Conservation (phyloP, 2,329 filamentous ascomycete genomes). For the Claviceps spartinae region DNA sequence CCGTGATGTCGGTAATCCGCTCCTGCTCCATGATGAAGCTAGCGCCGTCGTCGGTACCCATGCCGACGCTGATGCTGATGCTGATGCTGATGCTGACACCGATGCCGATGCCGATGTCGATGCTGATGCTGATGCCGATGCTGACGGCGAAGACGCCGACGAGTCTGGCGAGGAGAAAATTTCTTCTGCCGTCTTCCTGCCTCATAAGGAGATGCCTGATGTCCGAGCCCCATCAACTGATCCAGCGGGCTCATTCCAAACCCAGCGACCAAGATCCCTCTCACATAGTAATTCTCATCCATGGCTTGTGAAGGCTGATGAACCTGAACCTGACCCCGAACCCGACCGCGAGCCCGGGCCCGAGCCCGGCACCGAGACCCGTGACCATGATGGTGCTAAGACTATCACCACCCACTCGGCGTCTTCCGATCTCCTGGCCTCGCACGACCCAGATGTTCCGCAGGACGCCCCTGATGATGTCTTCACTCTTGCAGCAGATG, state of each 20-base stretch:
- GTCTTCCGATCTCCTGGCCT: constrained; percentile 17
- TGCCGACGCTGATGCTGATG: constrained; percentile 7
- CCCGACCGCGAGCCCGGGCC: constrained; percentile 14
- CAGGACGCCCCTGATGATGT: constrained; percentile 24
- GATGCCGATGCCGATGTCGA: background rate
- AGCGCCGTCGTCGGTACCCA: background rate
- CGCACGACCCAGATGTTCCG: constrained; percentile 19
- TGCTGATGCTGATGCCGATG: background rate
- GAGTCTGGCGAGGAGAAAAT: constrained; percentile 73
- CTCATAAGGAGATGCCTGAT: constrained; percentile 48
- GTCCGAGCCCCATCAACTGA: constrained; percentile 17
- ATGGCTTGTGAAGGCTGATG: constrained; percentile 47
- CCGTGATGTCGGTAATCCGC: constrained; percentile 10
- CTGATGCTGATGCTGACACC: too few species aligned
- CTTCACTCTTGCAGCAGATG: constrained; percentile 24
- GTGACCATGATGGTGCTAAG: constrained; percentile 9
- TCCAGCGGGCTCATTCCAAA: constrained; percentile 27
- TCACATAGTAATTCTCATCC: constrained; percentile 28
- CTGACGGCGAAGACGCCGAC: constrained; percentile 26
- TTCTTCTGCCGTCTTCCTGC: constrained; percentile 71
- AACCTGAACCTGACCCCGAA: constrained; percentile 26
- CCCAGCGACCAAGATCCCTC: constrained; percentile 31
- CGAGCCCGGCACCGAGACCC: constrained; percentile 18
- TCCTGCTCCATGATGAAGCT: background rate
- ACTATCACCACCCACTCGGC: too few species aligned